Base-by-base conservation (phyloP, 495 filamentous ascomycete species). In the Penicillium turbatum region DNA sequence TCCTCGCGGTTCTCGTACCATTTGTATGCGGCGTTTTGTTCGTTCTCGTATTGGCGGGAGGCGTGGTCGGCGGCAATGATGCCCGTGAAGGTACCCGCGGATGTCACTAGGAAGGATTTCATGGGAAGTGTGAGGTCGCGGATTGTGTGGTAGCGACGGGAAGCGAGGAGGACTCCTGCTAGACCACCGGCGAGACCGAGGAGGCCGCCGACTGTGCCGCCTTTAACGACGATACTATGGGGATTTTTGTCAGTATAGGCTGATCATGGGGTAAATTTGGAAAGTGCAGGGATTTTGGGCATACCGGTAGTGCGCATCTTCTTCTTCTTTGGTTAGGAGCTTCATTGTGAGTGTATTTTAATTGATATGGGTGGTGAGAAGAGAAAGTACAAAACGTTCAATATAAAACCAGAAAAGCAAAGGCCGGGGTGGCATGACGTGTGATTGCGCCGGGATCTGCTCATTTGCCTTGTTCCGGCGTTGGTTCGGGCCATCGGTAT, bases 251-350 rank as follows among this genome's bases (percentile, higher is more conserved):
- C 7, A 63, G 60, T 57, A 53, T 64, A 55, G 57, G 31, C 51
- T 60, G 52, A 56, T 59, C 35, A 3, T 40, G 36, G 35, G 39
- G 35, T 10, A 6, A 6, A 16, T 17, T n/a, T 27, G 27, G 16
- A 1, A 24, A 5, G 9, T 17, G 13, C 1, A 38, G 32, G 42
- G 9, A 15, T 15, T 38, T 15, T 13, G n/a, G 35, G 8, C 67
- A 11, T 78, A 86, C 83, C 74, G 64, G 71, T 86, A 85, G 69
- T 82, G 81, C 38, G 72, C 78, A 46, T 73, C 65, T 75, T 96
- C 91, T 78, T 97, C 89, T 82, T 96, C 90, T 64, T 90, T 90
- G 46, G 88, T 92, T 65, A 97, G 80, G 61, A 97, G 73, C 84
- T 97, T 97, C 92, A 97, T 97, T 37, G 48, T 80, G 65, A 39